These are phyloP conservation scores for Pleurotus tuoliensis DNA, from an alignment of 768 basidiomycete genomes.

Conservation along the genomic window DNA sequence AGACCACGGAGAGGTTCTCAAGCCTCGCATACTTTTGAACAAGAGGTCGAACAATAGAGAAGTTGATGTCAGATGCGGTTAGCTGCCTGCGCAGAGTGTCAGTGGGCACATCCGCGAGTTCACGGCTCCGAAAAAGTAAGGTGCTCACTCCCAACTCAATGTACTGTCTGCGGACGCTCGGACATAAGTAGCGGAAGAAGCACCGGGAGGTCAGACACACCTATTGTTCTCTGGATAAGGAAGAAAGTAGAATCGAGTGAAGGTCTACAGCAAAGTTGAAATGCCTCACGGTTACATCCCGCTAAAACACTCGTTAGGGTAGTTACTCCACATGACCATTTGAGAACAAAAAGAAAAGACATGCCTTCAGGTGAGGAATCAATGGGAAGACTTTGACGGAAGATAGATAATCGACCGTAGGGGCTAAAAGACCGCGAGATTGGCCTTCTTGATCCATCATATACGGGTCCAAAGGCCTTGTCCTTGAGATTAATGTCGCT, in stretches of 20 bases:
- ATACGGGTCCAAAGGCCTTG: constrained; percentile 12
- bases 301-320: constrained; percentile 15
- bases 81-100: constrained; percentile 50
- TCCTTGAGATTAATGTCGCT: neutral
- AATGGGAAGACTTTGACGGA: constrained; percentile 78
- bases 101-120: neutral
- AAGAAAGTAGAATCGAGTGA: constrained; percentile 12
- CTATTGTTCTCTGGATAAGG: constrained; percentile 40
- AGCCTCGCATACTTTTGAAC: constrained; percentile 76
- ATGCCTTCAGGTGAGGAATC: constrained; percentile 57
- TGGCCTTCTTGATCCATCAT: constrained; percentile 43
- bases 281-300: constrained; percentile 59
- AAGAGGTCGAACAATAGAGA: constrained; percentile 71
- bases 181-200: constrained; percentile 12
- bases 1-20: constrained; percentile 70
- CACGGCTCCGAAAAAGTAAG: constrained; percentile 1
- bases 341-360: constrained; percentile 7
- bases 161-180: constrained; percentile 50
- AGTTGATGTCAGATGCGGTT: constrained; percentile 80
- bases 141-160: constrained; percentile 72
- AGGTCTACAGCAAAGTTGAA: constrained; percentile 1
- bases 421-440: constrained; percentile 40
- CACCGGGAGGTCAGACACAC: constrained; percentile 21
- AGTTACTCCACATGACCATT: neutral
- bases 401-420: constrained; percentile 53